Base-by-base conservation (phyloP, 1,284 basidiomycete genomes). In the Malassezia sympodialis region DNA sequence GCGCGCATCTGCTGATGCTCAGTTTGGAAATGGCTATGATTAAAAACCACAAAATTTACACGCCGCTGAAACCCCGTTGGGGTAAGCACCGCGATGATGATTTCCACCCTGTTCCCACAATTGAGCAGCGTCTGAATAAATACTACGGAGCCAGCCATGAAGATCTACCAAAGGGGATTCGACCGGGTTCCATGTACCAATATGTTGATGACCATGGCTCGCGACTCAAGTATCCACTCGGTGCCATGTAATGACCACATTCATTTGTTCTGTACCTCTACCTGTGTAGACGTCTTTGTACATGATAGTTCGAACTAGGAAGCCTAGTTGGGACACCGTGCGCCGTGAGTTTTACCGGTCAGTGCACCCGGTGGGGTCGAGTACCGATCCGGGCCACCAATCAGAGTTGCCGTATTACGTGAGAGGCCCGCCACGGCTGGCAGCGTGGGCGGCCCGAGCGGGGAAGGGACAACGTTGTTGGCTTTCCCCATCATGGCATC, bases 21-120 rank as follows among this genome's bases (percentile, higher is more conserved):
- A 66, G 63, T 32, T 51, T 71, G 21, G 72, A 73, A 50, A 51
- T 73, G 24, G 68, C 69, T 34, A 73, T 73, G 72, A 73, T 73
- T 52, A 63, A 66, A 35, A 67, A 66, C 37, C 54, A 65, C 28
- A 73, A 73, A 59, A 72, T 73, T 42, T 63, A 62, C n/a, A 62
- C 65, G 14, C 71, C 69, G 3, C 53, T 73, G 43, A 72, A 70
- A 47, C 67, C 68, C 4, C 54, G 69, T 4, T 72, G 68, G 70
- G 67, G 67, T 44, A 66, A 64, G 43, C 63, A 63, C 21, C 55
- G 67, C 0, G 66, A 65, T 11, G 62, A 68, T 45, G 66, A 68
- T 39, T 68, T 68, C 30, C 50, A 35, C 10, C 55, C 55, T 5
- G 30, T 57, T 14, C 46, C 46, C 7, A 10, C 27, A 8, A 49